Conservation (phyloP, 2,329 filamentous ascomycete species). For the Colletotrichum chrysophilum region DNA sequence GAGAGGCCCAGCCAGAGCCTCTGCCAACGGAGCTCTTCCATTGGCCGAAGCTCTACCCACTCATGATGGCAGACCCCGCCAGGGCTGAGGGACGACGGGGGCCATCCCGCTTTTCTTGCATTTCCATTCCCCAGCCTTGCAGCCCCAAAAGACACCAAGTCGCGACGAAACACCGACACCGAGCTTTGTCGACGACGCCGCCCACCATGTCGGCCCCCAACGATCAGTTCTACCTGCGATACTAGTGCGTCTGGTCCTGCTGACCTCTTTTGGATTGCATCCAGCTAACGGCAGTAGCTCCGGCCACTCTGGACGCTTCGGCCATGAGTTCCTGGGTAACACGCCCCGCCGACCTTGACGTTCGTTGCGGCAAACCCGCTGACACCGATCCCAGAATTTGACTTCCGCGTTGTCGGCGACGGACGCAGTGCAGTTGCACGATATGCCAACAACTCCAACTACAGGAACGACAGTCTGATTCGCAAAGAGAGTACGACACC, state of each 20-base stretch:
- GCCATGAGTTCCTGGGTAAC: constrained; percentile 95
- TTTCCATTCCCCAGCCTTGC: constrained; percentile 22
- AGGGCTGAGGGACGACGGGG: constrained; percentile 9
- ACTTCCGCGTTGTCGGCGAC: constrained; percentile 91
- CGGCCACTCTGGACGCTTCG: constrained; percentile 95
- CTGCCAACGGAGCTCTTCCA: background rate
- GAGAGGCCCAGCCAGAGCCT: background rate
- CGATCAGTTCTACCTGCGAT: constrained; percentile 93
- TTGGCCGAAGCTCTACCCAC: constrained; percentile 8
- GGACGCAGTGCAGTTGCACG: constrained; percentile 91
- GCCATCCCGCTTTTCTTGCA: constrained; percentile 12
- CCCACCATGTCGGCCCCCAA: constrained; percentile 67
- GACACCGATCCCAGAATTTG: constrained; percentile 74
- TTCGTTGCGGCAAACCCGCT: background rate
- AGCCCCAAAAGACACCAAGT: constrained; percentile 14
- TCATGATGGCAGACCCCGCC: constrained; percentile 2
- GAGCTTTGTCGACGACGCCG: constrained; percentile 16
- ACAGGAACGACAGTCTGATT: constrained; percentile 97
- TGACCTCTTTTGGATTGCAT: accelerated
- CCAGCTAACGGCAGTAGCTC: constrained; percentile 65
- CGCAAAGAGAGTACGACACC: constrained; percentile 91
- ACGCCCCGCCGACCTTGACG: background rate
- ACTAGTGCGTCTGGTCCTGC: constrained; percentile 74
- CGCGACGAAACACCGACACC: constrained; percentile 22
- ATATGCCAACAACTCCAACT: constrained; percentile 99